phyloP scores from a whole-genome alignment of 805 yeast genomes.

The Myxozyma neglecta region DNA sequence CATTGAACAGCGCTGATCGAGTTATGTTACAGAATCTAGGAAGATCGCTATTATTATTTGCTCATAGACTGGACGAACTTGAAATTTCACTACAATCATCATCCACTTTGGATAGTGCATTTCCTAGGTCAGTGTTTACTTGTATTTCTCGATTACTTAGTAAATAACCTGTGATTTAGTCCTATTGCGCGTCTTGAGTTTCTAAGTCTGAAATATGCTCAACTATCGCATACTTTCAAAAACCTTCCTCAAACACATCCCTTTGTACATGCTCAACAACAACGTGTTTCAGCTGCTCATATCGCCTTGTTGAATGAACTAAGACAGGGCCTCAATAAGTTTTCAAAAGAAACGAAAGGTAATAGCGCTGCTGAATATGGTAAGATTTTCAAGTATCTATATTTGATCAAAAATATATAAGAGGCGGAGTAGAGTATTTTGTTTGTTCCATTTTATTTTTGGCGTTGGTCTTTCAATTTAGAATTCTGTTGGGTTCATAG shows the following conservation, averaged over 20 bases:
- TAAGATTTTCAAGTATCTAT: not conserved
- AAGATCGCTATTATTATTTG: conserved; percentile 25
- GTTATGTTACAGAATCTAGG: conserved; percentile 25
- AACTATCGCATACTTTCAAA: not conserved
- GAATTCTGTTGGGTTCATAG: too few species aligned
- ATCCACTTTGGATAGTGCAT: not conserved
- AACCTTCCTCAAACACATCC: conserved; percentile 20
- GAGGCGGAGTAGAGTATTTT: not conserved
- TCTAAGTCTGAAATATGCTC: conserved; percentile 1
- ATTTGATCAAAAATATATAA: not conserved
- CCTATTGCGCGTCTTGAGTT: conserved; percentile 5
- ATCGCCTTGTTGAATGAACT: conserved; percentile 1
- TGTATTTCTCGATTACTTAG: not conserved
- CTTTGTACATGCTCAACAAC: conserved; percentile 15
- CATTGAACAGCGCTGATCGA: not conserved
- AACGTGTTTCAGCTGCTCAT: conserved; percentile 4
- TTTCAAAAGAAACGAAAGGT: not conserved
- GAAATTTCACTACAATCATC: conserved; percentile 23
- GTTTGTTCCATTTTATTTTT: too few species aligned
- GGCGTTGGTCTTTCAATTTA: too few species aligned
- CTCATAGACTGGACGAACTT: conserved; percentile 31
- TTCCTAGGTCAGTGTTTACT: not conserved
- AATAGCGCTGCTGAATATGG: not conserved
- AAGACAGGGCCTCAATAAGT: not conserved
- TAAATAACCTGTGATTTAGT: not conserved